Conservation (phyloP, 2,329 filamentous ascomycete genomes). For the Penicillium psychrosexuale region DNA sequence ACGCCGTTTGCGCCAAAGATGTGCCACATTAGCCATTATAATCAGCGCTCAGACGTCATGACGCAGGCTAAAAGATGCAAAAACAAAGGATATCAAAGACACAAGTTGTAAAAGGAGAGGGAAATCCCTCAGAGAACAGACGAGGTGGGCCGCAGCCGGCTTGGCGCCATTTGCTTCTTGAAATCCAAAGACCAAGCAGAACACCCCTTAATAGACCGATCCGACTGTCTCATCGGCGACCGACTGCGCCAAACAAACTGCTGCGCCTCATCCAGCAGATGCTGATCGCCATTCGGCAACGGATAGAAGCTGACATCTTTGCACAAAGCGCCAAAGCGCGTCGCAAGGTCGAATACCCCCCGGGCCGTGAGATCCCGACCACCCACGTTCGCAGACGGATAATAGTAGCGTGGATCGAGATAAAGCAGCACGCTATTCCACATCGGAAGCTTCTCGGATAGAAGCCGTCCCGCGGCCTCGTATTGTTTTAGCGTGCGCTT, state of each 20-base stretch:
- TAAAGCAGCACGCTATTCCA: constrained; percentile 32
- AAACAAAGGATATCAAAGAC: neutral
- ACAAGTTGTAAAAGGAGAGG: no score
- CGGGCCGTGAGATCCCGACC: constrained; percentile 29
- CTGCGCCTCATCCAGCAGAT: constrained; percentile 27
- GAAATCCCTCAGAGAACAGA: neutral
- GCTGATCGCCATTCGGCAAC: constrained; percentile 25
- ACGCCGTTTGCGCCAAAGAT: constrained; percentile 3
- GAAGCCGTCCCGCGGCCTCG: constrained; percentile 24
- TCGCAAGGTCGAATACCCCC: constrained; percentile 32
- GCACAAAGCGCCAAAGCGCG: constrained; percentile 25
- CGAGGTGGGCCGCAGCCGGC: neutral
- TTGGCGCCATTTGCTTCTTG: constrained; percentile 1
- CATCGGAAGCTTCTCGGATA: constrained; percentile 26
- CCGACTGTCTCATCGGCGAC: neutral
- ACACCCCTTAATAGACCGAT: constrained; percentile 5
- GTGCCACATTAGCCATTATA: neutral
- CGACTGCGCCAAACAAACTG: constrained; percentile 18
- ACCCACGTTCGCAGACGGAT: constrained; percentile 27
- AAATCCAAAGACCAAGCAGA: constrained; percentile 6
- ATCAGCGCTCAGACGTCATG: neutral
- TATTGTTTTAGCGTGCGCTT: constrained; percentile 35
- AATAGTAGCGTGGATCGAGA: constrained; percentile 36
- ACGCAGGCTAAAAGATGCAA: neutral
- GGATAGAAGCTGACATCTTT: constrained; percentile 34